A percentile compares a stretch with the other conserved stretches of the same genome.
Evolutionary conservation across 2,329 filamentous ascomycete species (phyloP).

Genomic region (Orbilia quercus): DNA sequence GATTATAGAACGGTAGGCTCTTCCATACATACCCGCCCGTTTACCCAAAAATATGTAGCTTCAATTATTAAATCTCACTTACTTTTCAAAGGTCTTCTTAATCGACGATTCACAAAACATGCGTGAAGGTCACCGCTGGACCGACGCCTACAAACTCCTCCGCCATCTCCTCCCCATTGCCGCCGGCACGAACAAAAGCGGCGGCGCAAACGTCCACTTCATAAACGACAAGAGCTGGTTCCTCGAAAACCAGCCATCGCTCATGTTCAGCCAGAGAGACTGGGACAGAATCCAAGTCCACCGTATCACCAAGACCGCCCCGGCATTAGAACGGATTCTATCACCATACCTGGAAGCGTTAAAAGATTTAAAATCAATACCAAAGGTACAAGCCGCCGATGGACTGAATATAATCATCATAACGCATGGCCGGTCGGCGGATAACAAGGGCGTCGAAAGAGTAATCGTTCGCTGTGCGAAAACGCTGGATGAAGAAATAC

Average conservation of each 20-base stretch:
- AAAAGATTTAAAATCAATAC: not conserved
- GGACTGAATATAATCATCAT: constrained; percentile 26
- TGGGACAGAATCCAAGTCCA: constrained; percentile 5
- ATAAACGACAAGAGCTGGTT: constrained; percentile 1
- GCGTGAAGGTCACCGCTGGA: constrained; percentile 2
- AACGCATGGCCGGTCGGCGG: constrained; percentile 8
- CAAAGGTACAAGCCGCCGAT: not conserved
- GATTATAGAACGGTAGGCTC: not conserved
- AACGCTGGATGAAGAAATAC: constrained; percentile 1
- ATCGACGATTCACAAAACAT: constrained; percentile 19
- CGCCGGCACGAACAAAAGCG: not conserved
- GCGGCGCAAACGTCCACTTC: constrained; percentile 11
- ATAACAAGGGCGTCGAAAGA: constrained; percentile 4
- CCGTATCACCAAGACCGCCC: not conserved
- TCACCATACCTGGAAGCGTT: constrained; percentile 7
- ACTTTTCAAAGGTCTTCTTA: constrained; percentile 13
- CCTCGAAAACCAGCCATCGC: not conserved
- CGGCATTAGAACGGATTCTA: constrained; percentile 15
- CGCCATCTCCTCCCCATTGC: constrained; percentile 1
- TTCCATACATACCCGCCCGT: no score
- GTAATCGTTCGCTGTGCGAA: constrained; percentile 8
- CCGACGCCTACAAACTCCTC: constrained; percentile 10
- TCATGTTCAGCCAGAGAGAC: constrained; percentile 1
- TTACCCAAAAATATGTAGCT: no score
- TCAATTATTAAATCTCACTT: not conserved